Evolutionary conservation across 2,329 filamentous ascomycete genomes (phyloP), one percentile per base, ranked within the genome.

Genomic region (Colletotrichum sp.): DNA sequence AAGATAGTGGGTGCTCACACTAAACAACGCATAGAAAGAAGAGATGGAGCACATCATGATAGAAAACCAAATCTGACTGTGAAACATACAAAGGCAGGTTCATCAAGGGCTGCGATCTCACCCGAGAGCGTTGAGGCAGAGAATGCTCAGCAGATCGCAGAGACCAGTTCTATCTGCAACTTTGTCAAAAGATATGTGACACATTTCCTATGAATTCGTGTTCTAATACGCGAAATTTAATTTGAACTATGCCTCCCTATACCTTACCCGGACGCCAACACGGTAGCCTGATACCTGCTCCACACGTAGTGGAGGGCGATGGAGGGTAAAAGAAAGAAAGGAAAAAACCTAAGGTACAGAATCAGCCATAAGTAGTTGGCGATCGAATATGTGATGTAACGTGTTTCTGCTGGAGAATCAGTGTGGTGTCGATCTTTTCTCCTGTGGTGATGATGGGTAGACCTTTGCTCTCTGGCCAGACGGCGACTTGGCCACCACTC

Each of bases 341-440:
- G 66, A 76, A 78, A 78, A 32, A 57, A 73, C 77, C 76, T 78
- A 78, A 78, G 77, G 77, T 76, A 78, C 75, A 76, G 65, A 70
- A 78, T 78, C 77, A 78, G 77, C 76, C 67, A 73, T 69, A 69
- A 76, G 71, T 28, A 60, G 18, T 55, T 75, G 75, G 71, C 75
- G 52, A 65, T 68, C 71, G 59, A 69, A 67, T 64, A 15, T 60
- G 68, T 18, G 26, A 34, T 62, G 39, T 24, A 66, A 63, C 30
- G 36, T 66, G 62, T 65, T 75, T 75, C 75, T 76, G 75, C 71
- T 70, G 70, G 65, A 71, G 32, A 75, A 76, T 76, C 75, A 71
- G 72, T 78, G 77, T 32, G 57, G 66, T 74, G 65, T 71, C 57
- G 66, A 63, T 55, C 68, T 57, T 66, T 65, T 72, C 52, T 74